A percentile compares a stretch with the other conserved stretches of the same genome.
Evolutionary conservation across 305 asterid species (phyloP).

Genomic region (Fraxinus dipetala): DNA sequence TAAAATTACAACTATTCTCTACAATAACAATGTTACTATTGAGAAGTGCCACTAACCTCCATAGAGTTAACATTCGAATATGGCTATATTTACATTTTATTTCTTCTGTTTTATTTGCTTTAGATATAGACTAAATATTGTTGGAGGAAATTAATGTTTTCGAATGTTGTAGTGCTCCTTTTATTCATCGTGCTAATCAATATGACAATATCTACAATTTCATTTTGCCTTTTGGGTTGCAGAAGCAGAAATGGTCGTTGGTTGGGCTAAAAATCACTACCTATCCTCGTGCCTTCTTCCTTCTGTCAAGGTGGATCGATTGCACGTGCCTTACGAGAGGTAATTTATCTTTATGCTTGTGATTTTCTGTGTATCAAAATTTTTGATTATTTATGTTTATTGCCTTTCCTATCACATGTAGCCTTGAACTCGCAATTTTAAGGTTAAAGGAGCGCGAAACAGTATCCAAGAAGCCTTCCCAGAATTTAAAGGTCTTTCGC

Average conservation of each 20-base stretch:
- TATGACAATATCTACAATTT: not conserved
- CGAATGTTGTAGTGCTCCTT: not conserved
- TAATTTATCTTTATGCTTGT: slow-evolving; percentile 35
- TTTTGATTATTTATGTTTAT: slow-evolving; percentile 28
- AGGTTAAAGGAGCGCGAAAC: slow-evolving; percentile 83
- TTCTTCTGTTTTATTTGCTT: not conserved
- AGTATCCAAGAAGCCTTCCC: slow-evolving; percentile 76
- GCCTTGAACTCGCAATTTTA: slow-evolving; percentile 80
- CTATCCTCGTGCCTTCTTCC: slow-evolving; percentile 71
- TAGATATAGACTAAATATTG: not conserved
- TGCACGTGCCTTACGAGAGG: slow-evolving; percentile 86
- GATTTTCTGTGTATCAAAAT: slow-evolving; percentile 15
- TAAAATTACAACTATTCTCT: no score
- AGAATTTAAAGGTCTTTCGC: slow-evolving; percentile 65
- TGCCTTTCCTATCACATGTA: slow-evolving; percentile 31
- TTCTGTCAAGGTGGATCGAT: slow-evolving; percentile 66
- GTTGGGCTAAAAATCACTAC: slow-evolving; percentile 96
- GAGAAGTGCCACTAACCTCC: not conserved
- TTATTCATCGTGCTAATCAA: slow-evolving; percentile 11
- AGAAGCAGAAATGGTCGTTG: slow-evolving; percentile 92
- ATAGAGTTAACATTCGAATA: not conserved
- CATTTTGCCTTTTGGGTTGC: slow-evolving; percentile 26
- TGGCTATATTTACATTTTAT: not conserved
- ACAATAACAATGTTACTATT: not conserved
- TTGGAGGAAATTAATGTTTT: not conserved